Base-by-base conservation (phyloP, 306 rosid genomes). In the Chamaecrista fasciculata region DNA sequence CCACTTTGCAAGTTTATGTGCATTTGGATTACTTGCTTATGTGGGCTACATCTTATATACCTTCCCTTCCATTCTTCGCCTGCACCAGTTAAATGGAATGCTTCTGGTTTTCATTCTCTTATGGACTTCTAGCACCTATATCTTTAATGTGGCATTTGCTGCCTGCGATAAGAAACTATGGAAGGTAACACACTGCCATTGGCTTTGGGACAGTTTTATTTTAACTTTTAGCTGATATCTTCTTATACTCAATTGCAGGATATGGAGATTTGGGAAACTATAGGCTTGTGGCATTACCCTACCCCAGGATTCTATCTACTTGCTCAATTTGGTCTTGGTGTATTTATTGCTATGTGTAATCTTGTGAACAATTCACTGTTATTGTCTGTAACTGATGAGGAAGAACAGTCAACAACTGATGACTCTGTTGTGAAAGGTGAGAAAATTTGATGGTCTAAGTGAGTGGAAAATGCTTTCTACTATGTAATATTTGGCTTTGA, bases 41-140 rank as follows among this genome's bases (percentile, higher is more conserved):
- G 98, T 92, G 75, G 98, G 98, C 69, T 89, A 86, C 78, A 71
- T 87, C 70, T 21, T 86, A 77, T 92, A 84, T 78, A 89, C 87
- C 74, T 92, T 92, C 83, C 98, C 96, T 59, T 89, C 98, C 67
- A 72, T 89, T 75, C 86, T 87, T 75, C 98, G 66, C 43, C 67
- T 92, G 85, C 98, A 86, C 73, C 89, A 82, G 19, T 73, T 92
- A 81, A 92, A 92, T 63, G 92, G 95, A 69, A 74, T 89, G 83
- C 91, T 92, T 80, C 98, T 92, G 71, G 96, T 87, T 84, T 92
- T 92, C 91, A 92, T 92, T 84, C 98, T 92, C 78, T 63, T 92
- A 59, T 92, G 98, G 98, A 86, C 96, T 67, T 83, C 86, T 66
- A 86, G 98, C 88, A 92, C 98, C 8, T 92, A 92, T 78, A 80